phyloP scores from a whole-genome alignment of 108 stramenopile species.

The Seminavis robusta region DNA sequence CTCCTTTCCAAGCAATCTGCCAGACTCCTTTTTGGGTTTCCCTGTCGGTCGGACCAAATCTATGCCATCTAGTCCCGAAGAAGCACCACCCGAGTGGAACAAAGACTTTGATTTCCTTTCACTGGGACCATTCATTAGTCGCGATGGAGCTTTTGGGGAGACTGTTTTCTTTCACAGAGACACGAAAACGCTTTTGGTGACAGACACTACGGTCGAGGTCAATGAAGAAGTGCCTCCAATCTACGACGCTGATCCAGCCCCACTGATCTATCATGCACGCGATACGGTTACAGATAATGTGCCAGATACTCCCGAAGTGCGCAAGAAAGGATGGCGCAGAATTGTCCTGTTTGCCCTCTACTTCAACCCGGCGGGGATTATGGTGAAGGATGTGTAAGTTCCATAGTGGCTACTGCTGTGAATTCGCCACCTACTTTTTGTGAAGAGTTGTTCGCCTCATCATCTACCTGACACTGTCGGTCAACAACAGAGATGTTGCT shows the following conservation, averaged over 20 bases:
- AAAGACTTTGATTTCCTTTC: constrained; percentile 66
- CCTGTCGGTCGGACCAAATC: constrained; percentile 54
- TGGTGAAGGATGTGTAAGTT: constrained; percentile 69
- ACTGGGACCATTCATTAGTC: constrained; percentile 84
- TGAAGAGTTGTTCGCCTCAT: not conserved
- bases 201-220: constrained; percentile 87
- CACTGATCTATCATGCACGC: constrained; percentile 91
- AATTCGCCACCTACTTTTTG: not conserved
- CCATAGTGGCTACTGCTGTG: constrained; percentile 10
- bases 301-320: constrained; percentile 68
- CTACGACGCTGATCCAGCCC: constrained; percentile 75
- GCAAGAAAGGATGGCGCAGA: constrained; percentile 87
- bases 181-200: constrained; percentile 83
- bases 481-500: too few relatives aligned
- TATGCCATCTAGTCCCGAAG: constrained; percentile 43
- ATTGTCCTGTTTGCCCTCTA: constrained; percentile 87
- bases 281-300: constrained; percentile 80
- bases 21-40: constrained; percentile 80
- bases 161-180: constrained; percentile 88
- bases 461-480: not conserved
- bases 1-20: constrained; percentile 73
- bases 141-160: constrained; percentile 91
- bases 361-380: constrained; percentile 82
- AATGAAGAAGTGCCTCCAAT: constrained; percentile 79
- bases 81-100: constrained; percentile 70